A percentile compares a stretch with the other conserved stretches of the same genome.
phyloP scores from a whole-genome alignment of 306 rosid species.

The Citrullus colocynthis region DNA sequence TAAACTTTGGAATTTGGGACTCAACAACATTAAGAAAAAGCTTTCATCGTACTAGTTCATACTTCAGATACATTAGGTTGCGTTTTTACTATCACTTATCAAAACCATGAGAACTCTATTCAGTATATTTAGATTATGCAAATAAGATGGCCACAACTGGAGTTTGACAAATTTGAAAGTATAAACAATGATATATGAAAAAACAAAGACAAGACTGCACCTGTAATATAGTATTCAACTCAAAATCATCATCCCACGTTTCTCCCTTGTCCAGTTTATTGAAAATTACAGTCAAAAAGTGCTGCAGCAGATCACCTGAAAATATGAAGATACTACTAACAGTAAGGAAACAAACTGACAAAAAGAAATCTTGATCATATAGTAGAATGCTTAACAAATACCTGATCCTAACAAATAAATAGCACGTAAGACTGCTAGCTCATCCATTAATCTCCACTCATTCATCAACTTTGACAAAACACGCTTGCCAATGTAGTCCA shows the following conservation, averaged over 20 bases:
- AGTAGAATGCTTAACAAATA: slow-evolving; percentile 18
- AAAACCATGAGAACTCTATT: neutral
- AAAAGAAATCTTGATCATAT: slow-evolving; percentile 12
- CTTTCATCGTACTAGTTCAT: neutral
- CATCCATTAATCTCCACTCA: slow-evolving; percentile 96
- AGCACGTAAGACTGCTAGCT: slow-evolving; percentile 85
- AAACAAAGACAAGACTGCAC: slow-evolving; percentile 21
- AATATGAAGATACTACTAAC: neutral
- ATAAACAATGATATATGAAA: neutral
- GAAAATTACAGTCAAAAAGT: slow-evolving; percentile 77
- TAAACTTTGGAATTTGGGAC: neutral
- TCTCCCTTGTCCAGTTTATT: slow-evolving; percentile 85
- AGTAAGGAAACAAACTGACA: neutral
- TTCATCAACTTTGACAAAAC: slow-evolving; percentile 79
- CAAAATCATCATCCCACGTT: slow-evolving; percentile 94
- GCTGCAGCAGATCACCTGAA: slow-evolving; percentile 93
- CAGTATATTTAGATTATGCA: neutral
- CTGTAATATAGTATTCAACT: slow-evolving; percentile 86
- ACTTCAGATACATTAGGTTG: neutral
- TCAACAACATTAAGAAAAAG: neutral
- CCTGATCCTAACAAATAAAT: slow-evolving; percentile 97
- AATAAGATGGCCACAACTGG: neutral
- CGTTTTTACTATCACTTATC: neutral
- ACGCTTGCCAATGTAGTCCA: slow-evolving; percentile 74
- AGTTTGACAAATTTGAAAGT: neutral